Conservation (phyloP, 129 eudicot genomes). For the Centrapalus pauciflorus region DNA sequence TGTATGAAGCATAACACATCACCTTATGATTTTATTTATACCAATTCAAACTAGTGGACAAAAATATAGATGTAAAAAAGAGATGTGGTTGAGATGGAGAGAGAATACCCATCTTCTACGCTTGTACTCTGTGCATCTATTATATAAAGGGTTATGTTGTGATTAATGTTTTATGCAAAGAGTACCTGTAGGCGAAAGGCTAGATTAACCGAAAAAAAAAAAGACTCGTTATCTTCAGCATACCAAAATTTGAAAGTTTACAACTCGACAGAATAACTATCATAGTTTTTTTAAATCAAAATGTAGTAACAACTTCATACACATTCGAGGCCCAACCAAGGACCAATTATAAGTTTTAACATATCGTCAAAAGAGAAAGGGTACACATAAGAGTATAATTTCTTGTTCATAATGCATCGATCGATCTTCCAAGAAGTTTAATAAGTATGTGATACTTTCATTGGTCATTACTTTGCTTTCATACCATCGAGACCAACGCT, state of each 20-base stretch:
- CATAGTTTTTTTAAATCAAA: neutral
- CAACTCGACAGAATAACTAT: neutral
- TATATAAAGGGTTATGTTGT: too few relatives aligned
- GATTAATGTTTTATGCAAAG: neutral
- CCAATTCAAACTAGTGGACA: constrained; percentile 5
- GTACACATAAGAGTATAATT: neutral
- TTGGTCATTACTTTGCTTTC: constrained; percentile 52
- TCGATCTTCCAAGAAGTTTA: constrained; percentile 9
- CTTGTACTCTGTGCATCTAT: constrained; percentile 19
- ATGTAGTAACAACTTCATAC: constrained; percentile 11
- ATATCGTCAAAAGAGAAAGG: constrained; percentile 2
- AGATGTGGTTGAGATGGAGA: constrained; percentile 25
- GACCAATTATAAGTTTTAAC: constrained; percentile 16
- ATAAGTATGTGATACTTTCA: neutral
- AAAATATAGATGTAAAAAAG: constrained; percentile 18
- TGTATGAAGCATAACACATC: constrained; percentile 17
- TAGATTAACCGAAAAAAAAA: neutral
- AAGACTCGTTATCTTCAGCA: too few relatives aligned
- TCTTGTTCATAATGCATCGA: constrained; percentile 13
- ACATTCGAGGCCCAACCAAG: constrained; percentile 10
- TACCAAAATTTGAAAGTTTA: constrained; percentile 4
- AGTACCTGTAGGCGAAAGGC: neutral
- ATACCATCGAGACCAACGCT: constrained; percentile 67
- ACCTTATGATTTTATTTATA: neutral
- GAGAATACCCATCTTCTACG: constrained; percentile 12